phyloP scores from a whole-genome alignment of 23 red algal species.

The Agarophyton chilense region DNA sequence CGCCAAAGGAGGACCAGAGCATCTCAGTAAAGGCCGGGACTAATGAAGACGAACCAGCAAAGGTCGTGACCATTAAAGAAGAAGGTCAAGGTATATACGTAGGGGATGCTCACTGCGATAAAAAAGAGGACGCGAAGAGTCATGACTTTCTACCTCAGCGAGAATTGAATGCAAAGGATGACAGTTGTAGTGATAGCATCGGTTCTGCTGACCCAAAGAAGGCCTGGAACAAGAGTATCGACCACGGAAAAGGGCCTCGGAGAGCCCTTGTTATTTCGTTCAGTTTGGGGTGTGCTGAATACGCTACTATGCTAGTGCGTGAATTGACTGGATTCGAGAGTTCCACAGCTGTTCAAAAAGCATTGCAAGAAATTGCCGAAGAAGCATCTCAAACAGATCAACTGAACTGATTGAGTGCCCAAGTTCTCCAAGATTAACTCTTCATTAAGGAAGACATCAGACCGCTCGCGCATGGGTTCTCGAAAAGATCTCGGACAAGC shows the following conservation, averaged over 20 bases:
- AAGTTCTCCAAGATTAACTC: no score
- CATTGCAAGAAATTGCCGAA: conserved; percentile 38
- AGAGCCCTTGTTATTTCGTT: conserved; percentile 80
- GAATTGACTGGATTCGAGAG: conserved; percentile 89
- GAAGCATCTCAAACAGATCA: no score
- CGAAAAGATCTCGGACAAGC: no score
- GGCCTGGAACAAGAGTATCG: not conserved
- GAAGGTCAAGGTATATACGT: not conserved
- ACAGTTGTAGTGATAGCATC: not conserved
- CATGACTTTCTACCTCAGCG: not conserved
- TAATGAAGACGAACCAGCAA: no score
- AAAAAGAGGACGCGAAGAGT: not conserved
- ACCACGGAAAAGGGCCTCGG: not conserved
- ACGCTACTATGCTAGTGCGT: conserved; percentile 95
- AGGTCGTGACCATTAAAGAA: no score
- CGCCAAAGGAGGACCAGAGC: not conserved
- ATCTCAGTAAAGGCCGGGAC: not conserved
- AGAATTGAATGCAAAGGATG: not conserved
- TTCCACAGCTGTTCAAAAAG: conserved; percentile 66
- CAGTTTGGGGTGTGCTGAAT: conserved; percentile 76
- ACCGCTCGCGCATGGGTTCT: no score
- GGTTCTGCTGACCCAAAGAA: not conserved
- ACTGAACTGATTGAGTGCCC: no score
- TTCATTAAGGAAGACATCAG: no score
- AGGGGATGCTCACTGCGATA: not conserved